Percentiles rank a stretch among this genome's conserved stretches.
Evolutionary conservation across 129 eudicot genomes (phyloP).

Genomic region (Tagetes patula): DNA sequence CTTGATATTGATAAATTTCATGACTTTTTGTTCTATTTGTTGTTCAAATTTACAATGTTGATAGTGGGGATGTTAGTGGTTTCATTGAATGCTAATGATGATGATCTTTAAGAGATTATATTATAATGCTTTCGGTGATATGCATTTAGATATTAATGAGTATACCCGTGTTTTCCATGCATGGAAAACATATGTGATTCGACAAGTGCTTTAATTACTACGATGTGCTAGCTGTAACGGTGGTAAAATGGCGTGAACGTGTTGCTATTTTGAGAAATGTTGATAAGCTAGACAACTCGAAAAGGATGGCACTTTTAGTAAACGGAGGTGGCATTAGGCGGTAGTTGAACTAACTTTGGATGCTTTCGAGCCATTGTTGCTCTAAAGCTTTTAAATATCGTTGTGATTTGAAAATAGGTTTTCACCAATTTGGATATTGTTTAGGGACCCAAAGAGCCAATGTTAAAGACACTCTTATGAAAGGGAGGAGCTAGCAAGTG

Average conservation of each 20-base stretch:
- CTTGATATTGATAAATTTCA: background rate
- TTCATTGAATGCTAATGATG: background rate
- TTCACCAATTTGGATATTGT: background rate
- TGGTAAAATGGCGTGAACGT: background rate
- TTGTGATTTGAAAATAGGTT: background rate
- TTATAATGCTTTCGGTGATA: background rate
- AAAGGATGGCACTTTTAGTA: background rate
- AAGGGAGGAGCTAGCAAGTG: background rate
- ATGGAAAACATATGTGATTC: background rate
- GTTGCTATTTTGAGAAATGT: slow-evolving; percentile 1
- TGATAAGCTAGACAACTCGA: slow-evolving; percentile 13
- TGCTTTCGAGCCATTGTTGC: background rate
- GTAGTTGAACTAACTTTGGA: slow-evolving; percentile 3
- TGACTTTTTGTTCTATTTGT: background rate
- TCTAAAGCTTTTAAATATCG: background rate
- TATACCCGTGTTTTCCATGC: background rate
- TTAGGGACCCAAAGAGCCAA: background rate
- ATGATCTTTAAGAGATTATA: slow-evolving; percentile 7
- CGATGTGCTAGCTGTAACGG: slow-evolving; percentile 3
- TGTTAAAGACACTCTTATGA: background rate
- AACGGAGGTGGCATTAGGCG: slow-evolving; percentile 7
- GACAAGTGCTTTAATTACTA: background rate
- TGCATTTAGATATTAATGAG: background rate
- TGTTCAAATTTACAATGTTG: background rate
- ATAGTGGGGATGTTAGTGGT: background rate